Evolutionary conservation across 2,329 filamentous ascomycete genomes (phyloP).

Genomic region (Remersonia thermophila): DNA sequence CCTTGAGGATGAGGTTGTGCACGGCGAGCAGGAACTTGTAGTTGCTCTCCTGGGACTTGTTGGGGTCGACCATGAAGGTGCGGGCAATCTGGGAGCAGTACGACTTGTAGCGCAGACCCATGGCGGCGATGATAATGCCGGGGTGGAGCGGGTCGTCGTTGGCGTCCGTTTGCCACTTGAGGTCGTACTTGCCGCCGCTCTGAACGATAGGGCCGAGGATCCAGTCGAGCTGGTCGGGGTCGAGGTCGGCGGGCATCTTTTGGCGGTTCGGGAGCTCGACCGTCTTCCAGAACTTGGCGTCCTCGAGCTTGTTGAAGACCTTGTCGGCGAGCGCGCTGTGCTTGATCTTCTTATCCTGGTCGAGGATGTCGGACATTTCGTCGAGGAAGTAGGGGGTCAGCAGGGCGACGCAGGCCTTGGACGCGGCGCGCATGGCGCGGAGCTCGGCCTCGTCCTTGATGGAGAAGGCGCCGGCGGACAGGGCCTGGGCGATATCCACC

Average conservation of each 20-base stretch:
- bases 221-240: conserved; percentile 85
- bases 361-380: conserved; percentile 91
- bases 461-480: conserved; percentile 75
- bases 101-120: conserved; percentile 89
- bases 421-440: conserved; percentile 85
- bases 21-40: conserved; percentile 81
- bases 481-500: conserved; percentile 69
- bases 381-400: conserved; percentile 97
- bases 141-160: conserved; percentile 76
- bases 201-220: conserved; percentile 82
- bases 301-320: conserved; percentile 83
- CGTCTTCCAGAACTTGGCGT: conserved; percentile 84
- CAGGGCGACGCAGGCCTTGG: conserved; percentile 83
- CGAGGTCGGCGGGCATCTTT: conserved; percentile 78
- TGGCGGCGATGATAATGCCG: conserved; percentile 83
- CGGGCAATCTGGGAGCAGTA: conserved; percentile 88
- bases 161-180: conserved; percentile 66
- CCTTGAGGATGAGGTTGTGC: conserved; percentile 82
- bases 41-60: conserved; percentile 86
- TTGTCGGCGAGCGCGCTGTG: conserved; percentile 78
- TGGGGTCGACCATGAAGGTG: conserved; percentile 93
- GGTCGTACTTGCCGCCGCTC: conserved; percentile 89
- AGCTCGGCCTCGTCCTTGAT: conserved; percentile 93
- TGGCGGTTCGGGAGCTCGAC: conserved; percentile 55
- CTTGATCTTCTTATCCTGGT: conserved; percentile 93